Evolutionary conservation across 495 filamentous ascomycete species (phyloP).

Genomic region (Xylaria cubensis): DNA sequence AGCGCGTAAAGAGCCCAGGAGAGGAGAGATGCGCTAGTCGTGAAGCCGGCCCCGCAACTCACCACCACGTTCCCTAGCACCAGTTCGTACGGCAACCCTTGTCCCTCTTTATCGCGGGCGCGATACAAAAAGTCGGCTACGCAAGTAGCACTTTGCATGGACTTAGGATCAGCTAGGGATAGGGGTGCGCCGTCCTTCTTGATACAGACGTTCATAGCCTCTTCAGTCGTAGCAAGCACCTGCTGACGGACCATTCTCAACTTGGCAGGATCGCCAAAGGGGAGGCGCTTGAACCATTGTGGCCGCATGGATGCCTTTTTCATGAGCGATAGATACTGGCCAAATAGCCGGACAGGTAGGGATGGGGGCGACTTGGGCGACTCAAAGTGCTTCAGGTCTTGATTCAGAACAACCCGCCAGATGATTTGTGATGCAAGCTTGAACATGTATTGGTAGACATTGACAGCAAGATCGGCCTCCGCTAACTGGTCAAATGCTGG

Average conservation of each 20-base stretch:
- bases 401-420: constrained; percentile 49
- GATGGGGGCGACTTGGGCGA: constrained; percentile 24
- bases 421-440: constrained; percentile 55
- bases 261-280: constrained; percentile 47
- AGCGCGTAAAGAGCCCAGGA: constrained; percentile 56
- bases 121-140: constrained; percentile 12
- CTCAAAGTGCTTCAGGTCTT: constrained; percentile 56
- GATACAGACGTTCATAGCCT: background rate
- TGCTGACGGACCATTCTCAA: constrained; percentile 36
- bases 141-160: background rate
- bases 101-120: constrained; percentile 7
- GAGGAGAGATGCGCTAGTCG: constrained; percentile 53
- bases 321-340: constrained; percentile 48
- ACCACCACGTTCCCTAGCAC: constrained; percentile 24
- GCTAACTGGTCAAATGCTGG: constrained; percentile 55
- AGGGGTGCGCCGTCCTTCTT: background rate
- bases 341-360: constrained; percentile 46
- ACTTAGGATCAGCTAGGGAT: background rate
- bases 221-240: background rate
- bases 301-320: constrained; percentile 52
- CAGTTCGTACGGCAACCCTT: background rate
- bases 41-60: constrained; percentile 54
- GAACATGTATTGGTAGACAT: constrained; percentile 61
- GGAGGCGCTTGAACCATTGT: constrained; percentile 52
- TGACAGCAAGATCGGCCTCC: constrained; percentile 48